Evolutionary conservation across 306 rosid genomes (phyloP).

Genomic region (Glycyrrhiza uralensis): DNA sequence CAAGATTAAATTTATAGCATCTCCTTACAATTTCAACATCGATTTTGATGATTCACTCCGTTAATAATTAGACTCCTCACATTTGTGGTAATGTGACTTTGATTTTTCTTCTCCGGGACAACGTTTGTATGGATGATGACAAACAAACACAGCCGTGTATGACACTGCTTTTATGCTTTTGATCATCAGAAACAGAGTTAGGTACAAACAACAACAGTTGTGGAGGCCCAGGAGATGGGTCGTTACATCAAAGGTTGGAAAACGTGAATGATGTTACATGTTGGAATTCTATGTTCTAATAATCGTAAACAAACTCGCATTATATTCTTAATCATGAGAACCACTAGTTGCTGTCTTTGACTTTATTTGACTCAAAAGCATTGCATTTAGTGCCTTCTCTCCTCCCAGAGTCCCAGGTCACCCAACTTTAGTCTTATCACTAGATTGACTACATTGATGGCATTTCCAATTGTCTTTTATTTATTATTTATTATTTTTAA

Average conservation of each 20-base stretch:
- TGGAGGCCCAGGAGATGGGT: not conserved
- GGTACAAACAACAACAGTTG: conserved; percentile 13
- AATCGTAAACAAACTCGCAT: not conserved
- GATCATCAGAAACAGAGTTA: not conserved
- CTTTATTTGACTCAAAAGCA: conserved; percentile 34
- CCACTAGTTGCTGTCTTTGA: conserved; percentile 19
- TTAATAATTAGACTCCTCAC: not conserved
- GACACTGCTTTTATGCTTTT: conserved; percentile 24
- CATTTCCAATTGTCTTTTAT: not conserved
- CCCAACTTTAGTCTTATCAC: conserved; percentile 16
- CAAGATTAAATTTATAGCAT: no score
- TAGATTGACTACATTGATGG: not conserved
- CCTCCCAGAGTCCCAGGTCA: not conserved
- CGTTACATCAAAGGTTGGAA: conserved; percentile 7
- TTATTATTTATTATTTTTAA: no score
- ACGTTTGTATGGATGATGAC: not conserved
- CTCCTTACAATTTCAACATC: no score
- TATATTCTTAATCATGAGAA: conserved; percentile 27
- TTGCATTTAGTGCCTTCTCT: conserved; percentile 16
- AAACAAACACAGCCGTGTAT: conserved; percentile 32
- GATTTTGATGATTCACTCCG: no score
- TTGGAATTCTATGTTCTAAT: not conserved
- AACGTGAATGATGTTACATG: conserved; percentile 14
- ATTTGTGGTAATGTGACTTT: not conserved
- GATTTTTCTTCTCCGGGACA: not conserved